Conservation (phyloP, 768 basidiomycete species). For the Pulveroboletus sp. region DNA sequence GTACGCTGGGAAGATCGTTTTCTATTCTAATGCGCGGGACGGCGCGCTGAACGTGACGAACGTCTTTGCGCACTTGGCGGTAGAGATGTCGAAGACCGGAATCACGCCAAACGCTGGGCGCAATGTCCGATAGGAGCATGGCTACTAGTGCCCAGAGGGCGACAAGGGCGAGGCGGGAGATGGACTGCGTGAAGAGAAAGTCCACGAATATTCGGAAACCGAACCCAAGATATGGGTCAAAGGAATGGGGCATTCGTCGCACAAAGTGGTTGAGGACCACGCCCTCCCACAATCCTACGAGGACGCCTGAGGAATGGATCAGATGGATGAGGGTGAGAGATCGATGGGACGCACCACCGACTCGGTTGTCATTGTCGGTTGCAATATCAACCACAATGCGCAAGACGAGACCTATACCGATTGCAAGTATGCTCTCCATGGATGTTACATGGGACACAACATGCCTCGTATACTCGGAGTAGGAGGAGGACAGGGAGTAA, state of each 20-base stretch:
- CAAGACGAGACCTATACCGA: constrained; percentile 62
- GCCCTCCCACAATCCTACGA: constrained; percentile 80
- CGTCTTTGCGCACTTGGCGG: constrained; percentile 35
- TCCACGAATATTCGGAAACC: constrained; percentile 72
- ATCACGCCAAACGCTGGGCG: constrained; percentile 46
- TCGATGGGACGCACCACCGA: constrained; percentile 25
- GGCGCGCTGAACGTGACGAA: constrained; percentile 29
- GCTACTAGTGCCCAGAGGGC: constrained; percentile 52
- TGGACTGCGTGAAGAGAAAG: constrained; percentile 59
- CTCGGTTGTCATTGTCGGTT: constrained; percentile 30
- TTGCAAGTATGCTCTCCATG: constrained; percentile 73
- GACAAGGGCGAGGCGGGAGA: constrained; percentile 45
- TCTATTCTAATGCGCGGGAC: constrained; percentile 31
- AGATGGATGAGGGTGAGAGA: neutral
- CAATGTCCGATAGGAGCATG: constrained; percentile 51
- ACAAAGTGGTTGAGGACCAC: constrained; percentile 71
- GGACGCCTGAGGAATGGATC: constrained; percentile 44
- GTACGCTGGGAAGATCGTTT: constrained; percentile 30
- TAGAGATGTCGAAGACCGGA: constrained; percentile 36
- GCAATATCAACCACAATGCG: constrained; percentile 60
- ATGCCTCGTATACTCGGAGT: constrained; percentile 25
- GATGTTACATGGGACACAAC: constrained; percentile 28
- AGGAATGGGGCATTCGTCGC: constrained; percentile 59
- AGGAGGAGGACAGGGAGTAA: constrained; percentile 26
- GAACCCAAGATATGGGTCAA: constrained; percentile 68